Evolutionary conservation across 805 yeast species (phyloP).

Genomic region (Candida cerambycidarum): DNA sequence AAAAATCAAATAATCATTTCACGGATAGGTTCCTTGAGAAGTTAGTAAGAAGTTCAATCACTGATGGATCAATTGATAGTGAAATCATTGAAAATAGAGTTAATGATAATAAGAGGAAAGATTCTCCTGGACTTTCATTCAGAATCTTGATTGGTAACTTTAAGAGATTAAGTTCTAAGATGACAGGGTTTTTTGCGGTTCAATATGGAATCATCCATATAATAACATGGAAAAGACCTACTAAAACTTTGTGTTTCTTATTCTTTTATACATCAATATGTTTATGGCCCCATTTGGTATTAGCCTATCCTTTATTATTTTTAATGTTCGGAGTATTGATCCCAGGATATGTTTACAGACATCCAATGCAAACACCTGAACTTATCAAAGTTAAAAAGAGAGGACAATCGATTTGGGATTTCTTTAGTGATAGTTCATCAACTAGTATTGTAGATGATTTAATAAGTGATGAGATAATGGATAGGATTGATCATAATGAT

Average conservation of each 20-base stretch:
- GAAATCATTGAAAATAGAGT: constrained; percentile 42
- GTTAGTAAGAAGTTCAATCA: constrained; percentile 49
- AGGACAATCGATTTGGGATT: constrained; percentile 55
- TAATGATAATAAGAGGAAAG: constrained; percentile 44
- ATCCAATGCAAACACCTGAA: constrained; percentile 54
- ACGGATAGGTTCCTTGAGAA: constrained; percentile 58
- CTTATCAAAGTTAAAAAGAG: constrained; percentile 46
- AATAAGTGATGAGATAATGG: constrained; percentile 21
- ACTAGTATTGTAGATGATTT: constrained; percentile 34
- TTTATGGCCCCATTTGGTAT: constrained; percentile 65
- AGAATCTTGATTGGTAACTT: constrained; percentile 56
- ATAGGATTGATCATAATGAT: constrained; percentile 12
- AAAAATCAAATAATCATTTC: constrained; percentile 41
- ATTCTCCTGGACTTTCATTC: constrained; percentile 57
- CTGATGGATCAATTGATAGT: constrained; percentile 49
- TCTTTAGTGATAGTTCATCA: constrained; percentile 30
- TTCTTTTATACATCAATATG: constrained; percentile 66
- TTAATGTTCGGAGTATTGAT: constrained; percentile 59
- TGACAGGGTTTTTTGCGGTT: constrained; percentile 55
- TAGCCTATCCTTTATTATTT: constrained; percentile 61
- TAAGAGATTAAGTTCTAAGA: constrained; percentile 52
- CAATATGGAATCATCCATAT: constrained; percentile 63
- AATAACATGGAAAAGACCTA: constrained; percentile 73
- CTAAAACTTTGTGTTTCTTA: constrained; percentile 61
- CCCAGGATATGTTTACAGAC: constrained; percentile 69